These are phyloP conservation scores for Claviceps sp. DNA, from an alignment of 2,329 filamentous ascomycete species.

Conservation along the genomic window DNA sequence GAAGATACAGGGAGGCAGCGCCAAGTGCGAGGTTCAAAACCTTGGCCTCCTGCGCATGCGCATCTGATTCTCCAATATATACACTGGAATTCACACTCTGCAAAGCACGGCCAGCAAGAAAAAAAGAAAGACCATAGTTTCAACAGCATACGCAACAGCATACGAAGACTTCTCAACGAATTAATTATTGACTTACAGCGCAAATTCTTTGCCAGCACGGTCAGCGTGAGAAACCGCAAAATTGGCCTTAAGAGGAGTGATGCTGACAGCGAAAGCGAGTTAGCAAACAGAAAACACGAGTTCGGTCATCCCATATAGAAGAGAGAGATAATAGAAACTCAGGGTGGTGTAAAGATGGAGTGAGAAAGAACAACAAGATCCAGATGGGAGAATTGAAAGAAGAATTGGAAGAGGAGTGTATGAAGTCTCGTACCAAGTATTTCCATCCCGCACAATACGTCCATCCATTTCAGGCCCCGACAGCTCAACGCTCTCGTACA, in stretches of 20 bases:
- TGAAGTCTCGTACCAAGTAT: conserved; percentile 53
- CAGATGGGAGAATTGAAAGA: no score
- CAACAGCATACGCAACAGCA: not conserved
- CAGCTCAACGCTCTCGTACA: conserved; percentile 75
- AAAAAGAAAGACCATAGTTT: not conserved
- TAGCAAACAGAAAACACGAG: not conserved
- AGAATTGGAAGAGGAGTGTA: not conserved
- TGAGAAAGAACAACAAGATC: not conserved
- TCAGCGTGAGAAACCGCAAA: conserved; percentile 53
- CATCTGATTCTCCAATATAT: conserved; percentile 6
- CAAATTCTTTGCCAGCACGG: conserved; percentile 53
- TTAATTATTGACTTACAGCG: conserved; percentile 30
- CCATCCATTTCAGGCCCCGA: conserved; percentile 76
- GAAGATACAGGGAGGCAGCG: conserved; percentile 5
- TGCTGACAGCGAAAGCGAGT: conserved; percentile 32
- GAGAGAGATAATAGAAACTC: no score
- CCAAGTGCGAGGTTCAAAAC: conserved; percentile 15
- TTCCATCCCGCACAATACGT: conserved; percentile 78
- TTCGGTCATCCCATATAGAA: no score
- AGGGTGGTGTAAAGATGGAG: not conserved
- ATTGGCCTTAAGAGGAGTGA: conserved; percentile 84
- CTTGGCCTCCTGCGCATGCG: not conserved
- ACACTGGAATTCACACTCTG: conserved; percentile 6
- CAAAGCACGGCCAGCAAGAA: not conserved
- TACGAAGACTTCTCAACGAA: not conserved